Evolutionary conservation across 352 stramenopile species (phyloP).

Genomic region (Globisporangium nunn): DNA sequence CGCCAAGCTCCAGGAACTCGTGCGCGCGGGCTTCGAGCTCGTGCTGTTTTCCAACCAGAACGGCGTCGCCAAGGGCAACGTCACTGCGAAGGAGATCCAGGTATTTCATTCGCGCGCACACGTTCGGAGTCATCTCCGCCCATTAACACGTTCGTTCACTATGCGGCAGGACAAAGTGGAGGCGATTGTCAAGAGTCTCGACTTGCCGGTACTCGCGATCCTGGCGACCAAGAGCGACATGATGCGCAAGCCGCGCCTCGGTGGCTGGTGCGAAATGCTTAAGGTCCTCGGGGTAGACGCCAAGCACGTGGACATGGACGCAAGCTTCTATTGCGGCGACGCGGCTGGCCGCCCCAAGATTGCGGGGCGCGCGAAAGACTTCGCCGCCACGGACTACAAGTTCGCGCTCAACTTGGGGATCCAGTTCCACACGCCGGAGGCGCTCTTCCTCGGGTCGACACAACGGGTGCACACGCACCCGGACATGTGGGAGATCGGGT

Average conservation of each 20-base stretch:
- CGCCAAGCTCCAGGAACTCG: slow-evolving; percentile 42
- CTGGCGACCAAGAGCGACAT: slow-evolving; percentile 64
- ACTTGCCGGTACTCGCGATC: slow-evolving; percentile 62
- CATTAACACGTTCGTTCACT: neutral
- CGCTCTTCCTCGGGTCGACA: slow-evolving; percentile 66
- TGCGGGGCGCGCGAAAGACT: slow-evolving; percentile 66
- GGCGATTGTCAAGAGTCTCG: slow-evolving; percentile 48
- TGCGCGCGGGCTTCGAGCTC: slow-evolving; percentile 39
- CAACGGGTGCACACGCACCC: slow-evolving; percentile 64
- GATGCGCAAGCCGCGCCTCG: slow-evolving; percentile 74
- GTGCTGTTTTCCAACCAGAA: slow-evolving; percentile 85
- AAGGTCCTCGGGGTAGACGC: slow-evolving; percentile 19
- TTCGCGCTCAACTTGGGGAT: slow-evolving; percentile 84
- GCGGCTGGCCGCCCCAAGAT: slow-evolving; percentile 71
- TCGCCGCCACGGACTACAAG: slow-evolving; percentile 83
- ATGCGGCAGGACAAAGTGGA: slow-evolving; percentile 49
- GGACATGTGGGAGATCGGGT: slow-evolving; percentile 68
- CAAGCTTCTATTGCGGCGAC: slow-evolving; percentile 81
- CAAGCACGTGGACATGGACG: slow-evolving; percentile 28
- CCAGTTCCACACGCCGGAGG: slow-evolving; percentile 78
- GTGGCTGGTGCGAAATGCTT: slow-evolving; percentile 56
- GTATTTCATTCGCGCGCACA: slow-evolving; percentile 12
- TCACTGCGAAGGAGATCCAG: slow-evolving; percentile 47
- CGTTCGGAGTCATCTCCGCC: neutral
- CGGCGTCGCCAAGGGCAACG: slow-evolving; percentile 72